phyloP scores from a whole-genome alignment of 2,329 filamentous ascomycete genomes.

The Dactylonectria estremocensis region DNA sequence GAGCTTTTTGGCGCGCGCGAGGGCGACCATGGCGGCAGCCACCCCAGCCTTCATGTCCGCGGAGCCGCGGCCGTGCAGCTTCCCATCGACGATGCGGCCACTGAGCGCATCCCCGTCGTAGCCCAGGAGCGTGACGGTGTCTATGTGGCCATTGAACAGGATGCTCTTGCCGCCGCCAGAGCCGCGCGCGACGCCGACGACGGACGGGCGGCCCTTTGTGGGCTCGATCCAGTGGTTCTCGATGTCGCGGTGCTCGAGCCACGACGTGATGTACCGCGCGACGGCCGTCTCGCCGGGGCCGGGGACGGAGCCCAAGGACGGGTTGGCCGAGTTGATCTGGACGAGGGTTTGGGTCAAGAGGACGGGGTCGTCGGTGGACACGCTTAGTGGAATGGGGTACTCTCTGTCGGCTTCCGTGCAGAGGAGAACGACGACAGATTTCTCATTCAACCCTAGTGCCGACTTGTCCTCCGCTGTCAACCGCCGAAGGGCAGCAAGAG shows the following conservation, averaged over 20 bases:
- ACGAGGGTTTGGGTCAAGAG: constrained; percentile 61
- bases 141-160: constrained; percentile 69
- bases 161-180: constrained; percentile 62
- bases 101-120: constrained; percentile 63
- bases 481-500: constrained; percentile 69
- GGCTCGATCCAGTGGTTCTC: constrained; percentile 66
- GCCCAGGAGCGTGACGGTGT: constrained; percentile 65
- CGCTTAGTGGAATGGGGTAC: constrained; percentile 62
- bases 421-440: constrained; percentile 75
- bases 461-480: constrained; percentile 56
- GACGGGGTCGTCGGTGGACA: constrained; percentile 59
- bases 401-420: constrained; percentile 72
- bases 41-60: constrained; percentile 69
- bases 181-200: constrained; percentile 64
- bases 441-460: constrained; percentile 55
- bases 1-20: constrained; percentile 57
- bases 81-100: constrained; percentile 57
- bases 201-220: constrained; percentile 62
- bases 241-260: constrained; percentile 66
- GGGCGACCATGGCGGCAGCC: constrained; percentile 61
- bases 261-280: constrained; percentile 63
- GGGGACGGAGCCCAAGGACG: constrained; percentile 56
- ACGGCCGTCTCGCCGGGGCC: constrained; percentile 64
- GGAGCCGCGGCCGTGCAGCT: constrained; percentile 62
- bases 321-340: constrained; percentile 66